phyloP scores from a whole-genome alignment of 2,329 filamentous ascomycete species.

The Periconia digitata region DNA sequence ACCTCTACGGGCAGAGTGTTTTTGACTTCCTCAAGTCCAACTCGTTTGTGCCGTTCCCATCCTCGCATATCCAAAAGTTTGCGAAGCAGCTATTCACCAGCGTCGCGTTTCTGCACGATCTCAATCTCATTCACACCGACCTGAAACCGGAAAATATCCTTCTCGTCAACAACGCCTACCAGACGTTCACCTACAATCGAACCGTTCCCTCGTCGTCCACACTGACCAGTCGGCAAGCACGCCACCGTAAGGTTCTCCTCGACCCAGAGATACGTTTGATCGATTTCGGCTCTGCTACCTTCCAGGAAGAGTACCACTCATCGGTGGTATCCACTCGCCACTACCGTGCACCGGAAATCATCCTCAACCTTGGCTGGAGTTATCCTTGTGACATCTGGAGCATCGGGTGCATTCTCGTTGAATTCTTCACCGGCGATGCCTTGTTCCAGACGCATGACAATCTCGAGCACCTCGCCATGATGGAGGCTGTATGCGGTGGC shows the following conservation, averaged over 20 bases:
- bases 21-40: conserved; percentile 98
- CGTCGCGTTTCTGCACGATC: conserved; percentile 94
- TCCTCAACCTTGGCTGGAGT: conserved; percentile 67
- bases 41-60: conserved; percentile 93
- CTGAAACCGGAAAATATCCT: conserved; percentile 70
- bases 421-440: conserved; percentile 69
- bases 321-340: conserved; percentile 68
- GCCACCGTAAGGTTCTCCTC: conserved; percentile 64
- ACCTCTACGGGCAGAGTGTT: conserved; percentile 86
- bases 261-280: conserved; percentile 68
- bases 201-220: conserved; percentile 66
- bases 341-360: conserved; percentile 68
- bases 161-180: conserved; percentile 64
- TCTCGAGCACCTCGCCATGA: conserved; percentile 69
- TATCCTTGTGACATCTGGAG: conserved; percentile 71
- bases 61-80: conserved; percentile 97
- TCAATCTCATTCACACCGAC: conserved; percentile 94
- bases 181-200: conserved; percentile 70
- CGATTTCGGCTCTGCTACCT: conserved; percentile 68
- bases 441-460: conserved; percentile 71
- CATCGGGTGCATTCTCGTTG: conserved; percentile 68
- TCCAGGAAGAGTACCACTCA: conserved; percentile 69
- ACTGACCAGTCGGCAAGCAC: conserved; percentile 58
- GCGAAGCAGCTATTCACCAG: conserved; percentile 96
- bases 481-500: conserved; percentile 63